Evolutionary conservation across 1,284 basidiomycete genomes (phyloP), one percentile per base, ranked within the genome.

Genomic region (Leccinum holopus): DNA sequence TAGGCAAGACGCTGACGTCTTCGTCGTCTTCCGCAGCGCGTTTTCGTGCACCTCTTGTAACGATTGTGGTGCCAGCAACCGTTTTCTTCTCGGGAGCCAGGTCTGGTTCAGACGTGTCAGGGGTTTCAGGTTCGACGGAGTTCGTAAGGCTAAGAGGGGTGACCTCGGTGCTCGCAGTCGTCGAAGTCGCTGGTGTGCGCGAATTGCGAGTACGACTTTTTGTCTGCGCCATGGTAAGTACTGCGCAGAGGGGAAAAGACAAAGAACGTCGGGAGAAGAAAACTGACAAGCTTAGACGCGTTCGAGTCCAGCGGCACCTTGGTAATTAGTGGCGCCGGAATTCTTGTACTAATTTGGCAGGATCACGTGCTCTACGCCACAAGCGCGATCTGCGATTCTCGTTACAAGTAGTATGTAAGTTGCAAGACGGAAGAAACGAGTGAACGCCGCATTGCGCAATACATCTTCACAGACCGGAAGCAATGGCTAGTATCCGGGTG

Each of bases 21-120:
- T 64, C 69, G 30, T 72, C 73, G 21, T 73, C 72, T 54, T 75
- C 71, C 21, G 69, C 71, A 10, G 65, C 68, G 55, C 77, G 77
- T 61, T 79, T 80, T 67, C 72, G 63, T 53, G 64, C 21, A 55
- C 52, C 65, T 60, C 68, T 67, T 30, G 63, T 66, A 39, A 57
- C 5, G 7, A 59, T n/a, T 51, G 62, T 54, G 18, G 61, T 41
- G 8, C 57, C 57, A 35, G 9, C 10, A 11, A 33, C 21, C 5
- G 30, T 49, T 44, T 66, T 67, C 53, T 72, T 64, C 37, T 55
- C 37, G 5, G 25, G 16, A 35, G 2, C 53, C 53, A 70, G 67
- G 21, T 76, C 79, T 52, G 74, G 66, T 44, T 76, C 78, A 47
- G 80, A 82, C 33, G 81, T 80, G 47, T 74, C 72, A 70, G 81